These are phyloP conservation scores for Phytophthora tentaculata DNA, from an alignment of 352 stramenopile species.

Conservation along the genomic window DNA sequence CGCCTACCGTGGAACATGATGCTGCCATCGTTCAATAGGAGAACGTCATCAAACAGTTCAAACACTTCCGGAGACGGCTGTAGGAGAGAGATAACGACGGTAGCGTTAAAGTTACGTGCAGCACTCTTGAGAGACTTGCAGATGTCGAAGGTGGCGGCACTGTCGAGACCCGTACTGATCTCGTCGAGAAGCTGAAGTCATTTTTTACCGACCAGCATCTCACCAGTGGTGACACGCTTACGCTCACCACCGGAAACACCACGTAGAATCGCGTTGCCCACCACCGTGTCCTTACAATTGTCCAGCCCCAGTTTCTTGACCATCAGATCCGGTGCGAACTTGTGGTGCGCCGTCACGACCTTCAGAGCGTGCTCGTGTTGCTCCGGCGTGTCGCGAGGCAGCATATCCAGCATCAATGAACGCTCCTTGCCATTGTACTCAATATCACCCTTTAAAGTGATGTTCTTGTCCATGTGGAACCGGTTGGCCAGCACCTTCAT, in stretches of 20 bases:
- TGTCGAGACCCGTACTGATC: slow-evolving; percentile 66
- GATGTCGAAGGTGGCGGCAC: slow-evolving; percentile 70
- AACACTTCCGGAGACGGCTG: slow-evolving; percentile 57
- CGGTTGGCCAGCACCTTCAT: slow-evolving; percentile 56
- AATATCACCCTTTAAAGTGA: slow-evolving; percentile 50
- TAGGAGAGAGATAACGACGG: slow-evolving; percentile 50
- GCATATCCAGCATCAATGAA: slow-evolving; percentile 32
- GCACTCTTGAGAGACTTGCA: slow-evolving; percentile 70
- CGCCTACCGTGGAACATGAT: slow-evolving; percentile 60
- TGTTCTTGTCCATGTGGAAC: slow-evolving; percentile 57
- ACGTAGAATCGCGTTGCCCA: slow-evolving; percentile 62
- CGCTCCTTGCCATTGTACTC: slow-evolving; percentile 46
- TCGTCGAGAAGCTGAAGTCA: slow-evolving; percentile 59
- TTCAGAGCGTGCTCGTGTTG: slow-evolving; percentile 44
- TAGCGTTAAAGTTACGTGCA: slow-evolving; percentile 50
- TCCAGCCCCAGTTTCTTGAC: slow-evolving; percentile 56
- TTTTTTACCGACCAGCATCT: slow-evolving; percentile 16
- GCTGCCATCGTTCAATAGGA: slow-evolving; percentile 54
- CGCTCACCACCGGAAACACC: slow-evolving; percentile 73
- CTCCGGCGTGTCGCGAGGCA: slow-evolving; percentile 45
- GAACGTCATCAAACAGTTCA: slow-evolving; percentile 62
- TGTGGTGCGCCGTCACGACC: slow-evolving; percentile 34
- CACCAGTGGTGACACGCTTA: slow-evolving; percentile 52
- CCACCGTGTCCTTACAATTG: slow-evolving; percentile 66
- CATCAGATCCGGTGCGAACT: slow-evolving; percentile 36